These are phyloP conservation scores for Elsinoe fawcettii DNA, from an alignment of 2,329 filamentous ascomycete genomes.

Conservation along the genomic window DNA sequence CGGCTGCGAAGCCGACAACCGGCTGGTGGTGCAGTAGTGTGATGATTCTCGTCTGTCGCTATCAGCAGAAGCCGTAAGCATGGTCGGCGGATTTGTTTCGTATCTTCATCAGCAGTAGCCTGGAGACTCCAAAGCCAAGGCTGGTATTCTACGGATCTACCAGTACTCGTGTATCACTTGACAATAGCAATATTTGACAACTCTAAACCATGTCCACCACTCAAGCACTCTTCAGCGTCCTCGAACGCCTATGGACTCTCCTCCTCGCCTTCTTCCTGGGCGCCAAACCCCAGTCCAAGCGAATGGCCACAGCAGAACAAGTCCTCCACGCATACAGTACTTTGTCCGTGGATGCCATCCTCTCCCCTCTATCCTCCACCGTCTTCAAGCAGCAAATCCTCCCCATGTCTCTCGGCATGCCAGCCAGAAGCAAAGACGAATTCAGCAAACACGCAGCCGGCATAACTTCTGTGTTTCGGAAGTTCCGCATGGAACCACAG, in stretches of 20 bases:
- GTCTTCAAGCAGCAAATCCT: constrained; percentile 36
- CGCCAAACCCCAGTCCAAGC: constrained; percentile 13
- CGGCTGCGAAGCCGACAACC: background rate
- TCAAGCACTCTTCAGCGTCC: background rate
- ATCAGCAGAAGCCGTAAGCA: background rate
- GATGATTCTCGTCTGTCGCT: background rate
- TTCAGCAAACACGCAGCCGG: constrained; percentile 35
- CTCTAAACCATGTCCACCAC: background rate
- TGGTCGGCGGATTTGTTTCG: background rate
- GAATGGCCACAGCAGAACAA: constrained; percentile 26
- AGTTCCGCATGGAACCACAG: constrained; percentile 35
- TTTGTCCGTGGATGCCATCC: constrained; percentile 34
- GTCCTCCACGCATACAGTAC: constrained; percentile 36
- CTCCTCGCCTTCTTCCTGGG: background rate
- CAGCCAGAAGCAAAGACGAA: constrained; percentile 28
- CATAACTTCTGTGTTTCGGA: constrained; percentile 37
- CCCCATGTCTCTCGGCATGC: constrained; percentile 35
- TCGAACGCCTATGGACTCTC: background rate
- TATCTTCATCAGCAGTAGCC: too few relatives aligned
- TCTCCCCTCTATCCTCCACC: constrained; percentile 29
- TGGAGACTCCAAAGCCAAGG: too few relatives aligned
- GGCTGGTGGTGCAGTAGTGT: background rate
- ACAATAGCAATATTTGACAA: background rate
- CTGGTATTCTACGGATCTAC: too few relatives aligned
- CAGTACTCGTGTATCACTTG: background rate